Evolutionary conservation across 2,329 filamentous ascomycete genomes (phyloP).

Genomic region (Zarea fungicola): DNA sequence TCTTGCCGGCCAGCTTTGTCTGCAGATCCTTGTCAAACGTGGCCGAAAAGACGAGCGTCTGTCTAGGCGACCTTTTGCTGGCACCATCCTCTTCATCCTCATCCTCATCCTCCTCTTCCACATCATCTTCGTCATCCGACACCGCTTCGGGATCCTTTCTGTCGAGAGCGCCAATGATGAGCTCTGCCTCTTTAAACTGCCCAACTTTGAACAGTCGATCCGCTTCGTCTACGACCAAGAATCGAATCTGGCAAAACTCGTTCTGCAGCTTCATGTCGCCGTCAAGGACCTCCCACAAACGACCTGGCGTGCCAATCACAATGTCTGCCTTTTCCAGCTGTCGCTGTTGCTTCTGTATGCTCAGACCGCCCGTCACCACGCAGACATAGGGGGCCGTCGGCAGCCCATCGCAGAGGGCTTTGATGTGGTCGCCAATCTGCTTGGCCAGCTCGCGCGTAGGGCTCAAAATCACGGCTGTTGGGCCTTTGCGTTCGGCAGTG

Average conservation of each 20-base stretch:
- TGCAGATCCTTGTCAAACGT: conserved; percentile 91
- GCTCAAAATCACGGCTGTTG: conserved; percentile 76
- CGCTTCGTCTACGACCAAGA: conserved; percentile 89
- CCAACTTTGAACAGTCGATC: conserved; percentile 88
- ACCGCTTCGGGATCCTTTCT: conserved; percentile 59
- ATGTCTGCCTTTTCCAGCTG: conserved; percentile 81
- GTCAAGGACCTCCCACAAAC: conserved; percentile 90
- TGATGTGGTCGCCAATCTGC: conserved; percentile 81
- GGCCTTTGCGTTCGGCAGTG: conserved; percentile 34
- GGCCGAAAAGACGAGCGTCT: conserved; percentile 94
- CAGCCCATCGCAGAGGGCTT: conserved; percentile 61
- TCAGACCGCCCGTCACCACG: conserved; percentile 85
- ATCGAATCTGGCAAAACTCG: conserved; percentile 68
- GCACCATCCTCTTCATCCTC: neutral
- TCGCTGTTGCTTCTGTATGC: conserved; percentile 90
- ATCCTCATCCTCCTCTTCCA: conserved; percentile 40
- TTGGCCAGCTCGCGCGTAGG: conserved; percentile 92
- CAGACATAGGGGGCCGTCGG: conserved; percentile 66
- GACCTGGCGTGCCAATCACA: conserved; percentile 86
- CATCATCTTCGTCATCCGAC: conserved; percentile 44
- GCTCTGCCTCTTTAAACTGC: conserved; percentile 89
- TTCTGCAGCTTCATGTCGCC: conserved; percentile 63
- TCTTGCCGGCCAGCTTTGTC: conserved; percentile 80
- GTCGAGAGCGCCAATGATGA: conserved; percentile 79
- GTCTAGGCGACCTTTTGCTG: conserved; percentile 27